These are phyloP conservation scores for Coemansia sp. DNA, from an alignment of 192 early-diverging fungal species.

Conservation along the genomic window DNA sequence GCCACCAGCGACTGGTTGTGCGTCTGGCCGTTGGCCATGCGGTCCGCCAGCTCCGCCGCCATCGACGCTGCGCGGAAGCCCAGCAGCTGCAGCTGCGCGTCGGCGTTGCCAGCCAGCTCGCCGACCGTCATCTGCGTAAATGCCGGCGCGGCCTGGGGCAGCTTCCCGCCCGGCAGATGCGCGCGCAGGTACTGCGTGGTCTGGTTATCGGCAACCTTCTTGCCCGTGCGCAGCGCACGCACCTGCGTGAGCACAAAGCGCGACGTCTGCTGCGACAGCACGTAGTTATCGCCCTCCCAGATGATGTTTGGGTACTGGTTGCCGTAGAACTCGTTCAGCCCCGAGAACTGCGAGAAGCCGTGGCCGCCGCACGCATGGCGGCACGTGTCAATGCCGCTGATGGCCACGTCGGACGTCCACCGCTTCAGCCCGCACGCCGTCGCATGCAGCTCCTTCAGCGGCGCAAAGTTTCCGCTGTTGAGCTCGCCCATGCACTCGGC, in stretches of 20 bases:
- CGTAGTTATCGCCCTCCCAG: constrained; percentile 85
- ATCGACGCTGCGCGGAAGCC: constrained; percentile 71
- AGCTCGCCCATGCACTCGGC: constrained; percentile 59
- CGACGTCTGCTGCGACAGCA: constrained; percentile 82
- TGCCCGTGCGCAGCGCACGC: constrained; percentile 54
- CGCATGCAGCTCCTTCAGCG: constrained; percentile 73
- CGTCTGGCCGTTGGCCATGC: constrained; percentile 60
- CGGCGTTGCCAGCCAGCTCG: constrained; percentile 53
- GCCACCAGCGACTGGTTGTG: constrained; percentile 79
- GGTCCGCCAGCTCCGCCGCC: constrained; percentile 60
- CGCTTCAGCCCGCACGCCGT: constrained; percentile 72
- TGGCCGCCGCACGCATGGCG: constrained; percentile 76
- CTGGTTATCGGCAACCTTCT: constrained; percentile 38
- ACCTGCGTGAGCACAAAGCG: constrained; percentile 75
- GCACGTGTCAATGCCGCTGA: constrained; percentile 73
- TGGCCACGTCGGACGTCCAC: constrained; percentile 65
- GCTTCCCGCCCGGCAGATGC: constrained; percentile 19
- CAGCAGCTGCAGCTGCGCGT: constrained; percentile 66
- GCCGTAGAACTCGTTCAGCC: constrained; percentile 64
- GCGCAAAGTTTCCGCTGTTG: constrained; percentile 58
- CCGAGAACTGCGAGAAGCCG: constrained; percentile 73
- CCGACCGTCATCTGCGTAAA: constrained; percentile 42
- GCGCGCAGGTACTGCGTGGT: constrained; percentile 30
- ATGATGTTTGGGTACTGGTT: constrained; percentile 74
- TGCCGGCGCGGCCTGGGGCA: constrained; percentile 3